These are phyloP conservation scores for Venturia effusa DNA, from an alignment of 2,329 filamentous ascomycete species.

Conservation along the genomic window DNA sequence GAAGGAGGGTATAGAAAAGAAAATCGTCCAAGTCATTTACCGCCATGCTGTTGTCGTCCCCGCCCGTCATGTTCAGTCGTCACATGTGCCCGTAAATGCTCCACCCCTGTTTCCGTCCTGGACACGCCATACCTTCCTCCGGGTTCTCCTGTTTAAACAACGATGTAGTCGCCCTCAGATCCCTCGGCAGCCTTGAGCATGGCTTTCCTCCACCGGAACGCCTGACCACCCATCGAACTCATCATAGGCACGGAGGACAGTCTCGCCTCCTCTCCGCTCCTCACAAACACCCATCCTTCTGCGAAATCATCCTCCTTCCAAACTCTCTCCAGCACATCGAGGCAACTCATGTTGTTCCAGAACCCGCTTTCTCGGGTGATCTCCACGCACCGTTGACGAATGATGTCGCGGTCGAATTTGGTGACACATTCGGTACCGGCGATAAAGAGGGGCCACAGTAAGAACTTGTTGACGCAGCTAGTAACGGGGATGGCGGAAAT, in stretches of 20 bases:
- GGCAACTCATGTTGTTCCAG: slow-evolving; percentile 79
- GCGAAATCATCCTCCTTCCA: slow-evolving; percentile 51
- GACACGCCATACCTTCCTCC: too few relatives aligned
- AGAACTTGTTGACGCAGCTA: slow-evolving; percentile 69
- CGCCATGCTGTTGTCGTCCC: background rate
- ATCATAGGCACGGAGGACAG: slow-evolving; percentile 15
- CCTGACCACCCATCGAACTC: slow-evolving; percentile 25
- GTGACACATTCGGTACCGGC: slow-evolving; percentile 82
- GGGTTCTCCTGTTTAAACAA: slow-evolving; percentile 1
- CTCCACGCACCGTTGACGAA: slow-evolving; percentile 70
- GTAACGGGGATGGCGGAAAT: slow-evolving; percentile 66
- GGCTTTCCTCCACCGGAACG: slow-evolving; percentile 39
- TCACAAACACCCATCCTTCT: slow-evolving; percentile 13
- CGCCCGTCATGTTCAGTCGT: background rate
- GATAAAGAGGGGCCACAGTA: slow-evolving; percentile 89
- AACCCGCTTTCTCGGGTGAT: slow-evolving; percentile 86
- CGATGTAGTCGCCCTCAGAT: slow-evolving; percentile 32
- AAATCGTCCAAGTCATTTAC: background rate
- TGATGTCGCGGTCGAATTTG: slow-evolving; percentile 64
- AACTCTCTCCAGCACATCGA: slow-evolving; percentile 75
- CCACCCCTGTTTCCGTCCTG: background rate
- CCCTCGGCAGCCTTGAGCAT: slow-evolving; percentile 28
- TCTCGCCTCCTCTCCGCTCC: slow-evolving; percentile 14
- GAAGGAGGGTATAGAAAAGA: too few relatives aligned
- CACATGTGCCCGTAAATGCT: background rate